Conservation (phyloP, 1,139 yeast genomes). For the Candida gigantensis region DNA sequence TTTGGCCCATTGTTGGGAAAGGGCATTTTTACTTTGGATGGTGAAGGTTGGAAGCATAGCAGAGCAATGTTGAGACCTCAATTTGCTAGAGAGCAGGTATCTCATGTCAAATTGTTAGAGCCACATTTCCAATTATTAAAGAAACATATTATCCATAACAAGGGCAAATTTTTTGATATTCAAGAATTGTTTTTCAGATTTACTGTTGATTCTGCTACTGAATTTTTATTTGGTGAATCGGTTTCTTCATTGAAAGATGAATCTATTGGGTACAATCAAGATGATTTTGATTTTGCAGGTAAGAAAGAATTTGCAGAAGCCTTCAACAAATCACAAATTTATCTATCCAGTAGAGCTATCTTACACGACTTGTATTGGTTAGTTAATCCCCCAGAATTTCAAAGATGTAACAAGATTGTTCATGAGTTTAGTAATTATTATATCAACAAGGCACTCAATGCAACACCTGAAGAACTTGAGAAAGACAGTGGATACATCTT, state of each 20-base stretch:
- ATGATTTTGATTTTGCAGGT: constrained; percentile 19
- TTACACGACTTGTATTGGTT: constrained; percentile 29
- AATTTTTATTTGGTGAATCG: constrained; percentile 42
- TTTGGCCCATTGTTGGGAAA: constrained; percentile 50
- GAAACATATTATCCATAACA: constrained; percentile 26
- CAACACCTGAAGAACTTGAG: constrained; percentile 27
- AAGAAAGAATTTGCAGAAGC: constrained; percentile 27
- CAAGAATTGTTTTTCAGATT: constrained; percentile 39
- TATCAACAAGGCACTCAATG: constrained; percentile 31
- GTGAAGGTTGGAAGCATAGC: constrained; percentile 56
- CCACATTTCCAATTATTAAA: constrained; percentile 41
- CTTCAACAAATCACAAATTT: constrained; percentile 32
- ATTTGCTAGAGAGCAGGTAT: constrained; percentile 52
- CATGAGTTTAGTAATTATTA: constrained; percentile 31
- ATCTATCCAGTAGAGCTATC: constrained; percentile 31
- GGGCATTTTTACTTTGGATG: constrained; percentile 57
- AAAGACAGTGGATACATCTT: constrained; percentile 36
- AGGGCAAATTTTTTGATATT: constrained; percentile 31
- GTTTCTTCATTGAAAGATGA: constrained; percentile 34
- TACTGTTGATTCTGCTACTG: constrained; percentile 45
- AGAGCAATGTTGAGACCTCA: constrained; percentile 57
- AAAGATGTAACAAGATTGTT: constrained; percentile 20
- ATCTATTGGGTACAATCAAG: constrained; percentile 24
- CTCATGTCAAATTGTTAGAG: constrained; percentile 47
- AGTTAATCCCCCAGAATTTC: constrained; percentile 26